These are phyloP conservation scores for Pisolithus tinctorius DNA, from an alignment of 768 basidiomycete species.

Conservation along the genomic window DNA sequence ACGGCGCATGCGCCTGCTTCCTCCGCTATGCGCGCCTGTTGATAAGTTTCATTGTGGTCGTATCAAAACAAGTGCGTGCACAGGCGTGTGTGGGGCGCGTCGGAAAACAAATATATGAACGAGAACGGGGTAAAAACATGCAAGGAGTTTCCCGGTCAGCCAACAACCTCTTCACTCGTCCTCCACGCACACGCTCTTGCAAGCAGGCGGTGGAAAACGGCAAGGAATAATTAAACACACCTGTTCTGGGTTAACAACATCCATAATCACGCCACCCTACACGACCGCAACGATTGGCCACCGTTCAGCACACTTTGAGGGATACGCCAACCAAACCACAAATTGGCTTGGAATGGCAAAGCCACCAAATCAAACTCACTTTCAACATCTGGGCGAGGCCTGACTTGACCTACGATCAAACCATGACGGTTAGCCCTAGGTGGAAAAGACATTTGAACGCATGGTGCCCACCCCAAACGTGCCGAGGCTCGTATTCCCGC, in stretches of 20 bases:
- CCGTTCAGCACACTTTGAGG: neutral
- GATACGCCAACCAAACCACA: neutral
- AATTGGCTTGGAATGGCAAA: neutral
- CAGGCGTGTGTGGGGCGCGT: constrained; percentile 1
- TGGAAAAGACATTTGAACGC: neutral
- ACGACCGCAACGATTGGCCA: constrained; percentile 1
- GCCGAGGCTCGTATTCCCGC: constrained; percentile 52
- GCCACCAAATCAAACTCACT: constrained; percentile 31
- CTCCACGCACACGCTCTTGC: neutral
- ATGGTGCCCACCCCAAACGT: constrained; percentile 56
- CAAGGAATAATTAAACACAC: constrained; percentile 19
- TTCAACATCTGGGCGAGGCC: constrained; percentile 97
- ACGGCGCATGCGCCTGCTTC: constrained; percentile 97
- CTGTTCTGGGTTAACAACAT: constrained; percentile 79
- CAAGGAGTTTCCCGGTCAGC: neutral
- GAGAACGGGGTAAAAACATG: constrained; percentile 4
- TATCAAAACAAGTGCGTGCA: neutral
- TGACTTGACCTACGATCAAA: constrained; percentile 66
- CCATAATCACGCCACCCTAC: constrained; percentile 90
- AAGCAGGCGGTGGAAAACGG: neutral
- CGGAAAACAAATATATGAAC: constrained; percentile 11
- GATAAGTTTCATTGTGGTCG: neutral
- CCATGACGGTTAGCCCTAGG: neutral
- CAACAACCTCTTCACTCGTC: neutral
- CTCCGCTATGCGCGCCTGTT: constrained; percentile 89